Conservation (phyloP, 768 basidiomycete genomes). For the Termitomyces titanicus region DNA sequence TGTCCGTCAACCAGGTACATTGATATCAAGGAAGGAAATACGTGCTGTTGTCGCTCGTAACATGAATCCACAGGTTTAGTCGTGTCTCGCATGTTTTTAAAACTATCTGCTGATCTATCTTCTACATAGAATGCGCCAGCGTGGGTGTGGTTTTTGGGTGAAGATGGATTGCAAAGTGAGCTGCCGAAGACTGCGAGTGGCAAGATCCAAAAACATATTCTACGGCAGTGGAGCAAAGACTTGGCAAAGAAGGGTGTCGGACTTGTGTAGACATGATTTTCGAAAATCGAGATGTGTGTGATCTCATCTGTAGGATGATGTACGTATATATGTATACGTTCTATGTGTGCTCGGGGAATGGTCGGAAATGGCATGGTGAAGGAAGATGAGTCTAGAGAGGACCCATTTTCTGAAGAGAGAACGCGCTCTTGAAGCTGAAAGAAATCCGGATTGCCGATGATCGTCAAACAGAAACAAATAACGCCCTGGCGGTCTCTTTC, state of each 20-base stretch:
- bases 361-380: too few relatives aligned
- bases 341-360: too few relatives aligned
- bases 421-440: too few relatives aligned
- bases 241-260: constrained; percentile 47
- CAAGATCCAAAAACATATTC: constrained; percentile 80
- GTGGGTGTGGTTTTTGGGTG: constrained; percentile 83
- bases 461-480: not conserved
- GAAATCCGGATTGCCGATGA: too few relatives aligned
- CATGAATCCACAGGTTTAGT: constrained; percentile 78
- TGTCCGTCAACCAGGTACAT: constrained; percentile 41
- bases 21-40: constrained; percentile 48
- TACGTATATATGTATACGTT: too few relatives aligned
- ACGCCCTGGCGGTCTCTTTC: not conserved
- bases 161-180: constrained; percentile 53
- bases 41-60: constrained; percentile 45
- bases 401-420: too few relatives aligned
- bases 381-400: too few relatives aligned
- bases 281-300: not conserved
- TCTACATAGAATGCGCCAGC: constrained; percentile 61
- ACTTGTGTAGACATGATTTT: constrained; percentile 9
- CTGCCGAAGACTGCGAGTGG: constrained; percentile 86
- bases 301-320: not conserved
- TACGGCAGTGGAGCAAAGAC: constrained; percentile 65
- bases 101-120: not conserved
- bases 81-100: not conserved